Conservation (phyloP, 306 rosid genomes). For the Betula pendula region DNA sequence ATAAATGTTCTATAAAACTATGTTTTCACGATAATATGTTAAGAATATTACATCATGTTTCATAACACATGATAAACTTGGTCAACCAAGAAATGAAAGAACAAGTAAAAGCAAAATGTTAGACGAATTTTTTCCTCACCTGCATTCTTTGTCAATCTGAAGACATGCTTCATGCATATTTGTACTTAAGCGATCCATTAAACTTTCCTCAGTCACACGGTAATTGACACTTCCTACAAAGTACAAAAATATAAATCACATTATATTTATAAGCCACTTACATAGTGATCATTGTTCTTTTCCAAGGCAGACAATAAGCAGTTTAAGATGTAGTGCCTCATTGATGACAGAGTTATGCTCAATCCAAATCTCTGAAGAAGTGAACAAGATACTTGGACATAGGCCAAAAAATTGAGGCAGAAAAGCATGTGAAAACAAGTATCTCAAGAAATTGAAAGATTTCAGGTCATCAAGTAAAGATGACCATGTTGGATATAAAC, state of each 20-base stretch:
- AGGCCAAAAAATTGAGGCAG: neutral
- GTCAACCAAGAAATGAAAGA: neutral
- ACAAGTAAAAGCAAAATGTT: neutral
- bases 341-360: too few species aligned
- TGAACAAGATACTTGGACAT: conserved; percentile 14
- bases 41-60: too few species aligned
- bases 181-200: conserved; percentile 63
- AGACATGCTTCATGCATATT: conserved; percentile 69
- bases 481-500: conserved; percentile 6
- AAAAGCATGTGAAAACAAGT: neutral
- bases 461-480: conserved; percentile 3
- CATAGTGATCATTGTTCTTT: neutral
- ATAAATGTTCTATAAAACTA: too few species aligned
- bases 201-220: conserved; percentile 61
- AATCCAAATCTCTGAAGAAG: conserved; percentile 8
- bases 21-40: too few species aligned
- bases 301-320: neutral
- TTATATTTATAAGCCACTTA: neutral
- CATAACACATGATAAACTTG: too few species aligned
- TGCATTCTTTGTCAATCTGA: conserved; percentile 66
- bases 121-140: conserved; percentile 36
- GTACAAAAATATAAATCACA: neutral
- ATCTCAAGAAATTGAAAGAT: neutral
- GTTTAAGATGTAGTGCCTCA: neutral
- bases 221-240: conserved; percentile 42